Evolutionary conservation across 495 filamentous ascomycete species (phyloP), one percentile per base, ranked within the genome.

Genomic region (Penicillium manginii): DNA sequence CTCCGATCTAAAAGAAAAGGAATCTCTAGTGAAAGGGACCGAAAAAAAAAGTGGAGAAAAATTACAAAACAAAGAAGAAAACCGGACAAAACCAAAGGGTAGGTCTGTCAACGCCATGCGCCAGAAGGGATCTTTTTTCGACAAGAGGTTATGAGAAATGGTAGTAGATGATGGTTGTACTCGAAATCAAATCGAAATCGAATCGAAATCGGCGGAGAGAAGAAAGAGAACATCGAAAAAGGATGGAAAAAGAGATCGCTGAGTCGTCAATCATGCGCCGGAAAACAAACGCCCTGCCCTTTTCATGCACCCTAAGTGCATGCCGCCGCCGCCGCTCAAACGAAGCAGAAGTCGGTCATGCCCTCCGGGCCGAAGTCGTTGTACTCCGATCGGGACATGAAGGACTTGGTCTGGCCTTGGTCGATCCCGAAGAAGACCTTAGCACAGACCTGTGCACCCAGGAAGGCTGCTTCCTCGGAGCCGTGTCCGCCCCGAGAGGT

Each of bases 401-500:
- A 92, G 0, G 86, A 86, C 71, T 90, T 89, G 59, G 81, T 86
- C 17, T 81, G 63, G 9, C 87, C 88, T 64, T 88, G 84, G 65
- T 92, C 90, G 10, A 88, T 75, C 8, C 91, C 81, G 63, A 89
- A 93, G 19, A 90, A 76, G 31, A 92, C 81, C 70, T 90, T 87
- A 4, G 88, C 89, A 5, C 86, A 88, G 47, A 93, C 84, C 69
- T 92, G 88, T 6, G 89, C 86, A 17, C 91, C 92, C 12, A 96
- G 75, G 77, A 96, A 96, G 45, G 84, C 80, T n/a, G 83, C 84
- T 64, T 92, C 89, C 63, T 91, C 88, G 66, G 81, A 75, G 10
- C 77, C 78, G 19, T 74, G 76, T 52, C 71, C 66, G 22, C 69
- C 57, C 33, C 62, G 62, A 7, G 67, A 54, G 17, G 67, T 58